Percentiles rank a stretch among this genome's conserved stretches.
Evolutionary conservation across 306 rosid species (phyloP).

Genomic region (Castanopsis chinensis): DNA sequence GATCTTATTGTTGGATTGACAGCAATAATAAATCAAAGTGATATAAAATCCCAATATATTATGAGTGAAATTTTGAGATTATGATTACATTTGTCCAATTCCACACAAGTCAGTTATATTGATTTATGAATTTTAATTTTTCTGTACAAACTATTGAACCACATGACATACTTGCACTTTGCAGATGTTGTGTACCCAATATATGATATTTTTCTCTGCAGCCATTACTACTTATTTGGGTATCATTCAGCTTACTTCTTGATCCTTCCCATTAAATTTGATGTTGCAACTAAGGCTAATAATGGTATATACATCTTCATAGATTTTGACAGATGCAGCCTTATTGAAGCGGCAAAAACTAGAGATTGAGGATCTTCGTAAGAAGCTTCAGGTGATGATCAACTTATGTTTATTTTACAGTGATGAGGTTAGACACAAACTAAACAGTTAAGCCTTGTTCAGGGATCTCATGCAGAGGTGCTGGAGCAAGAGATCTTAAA

Average conservation of each 20-base stretch:
- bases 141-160: not conserved
- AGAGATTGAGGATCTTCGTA: constrained; percentile 89
- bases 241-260: not conserved
- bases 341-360: constrained; percentile 85
- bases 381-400: constrained; percentile 75
- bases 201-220: not conserved
- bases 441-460: constrained; percentile 14
- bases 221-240: not conserved
- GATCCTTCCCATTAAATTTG: not conserved
- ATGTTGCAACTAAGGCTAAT: constrained; percentile 11
- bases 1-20: not conserved
- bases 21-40: not conserved
- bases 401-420: constrained; percentile 14
- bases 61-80: not conserved
- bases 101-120: not conserved
- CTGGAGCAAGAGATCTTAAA: constrained; percentile 88
- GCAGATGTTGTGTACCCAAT: not conserved
- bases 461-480: constrained; percentile 97
- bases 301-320: constrained; percentile 11
- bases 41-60: not conserved
- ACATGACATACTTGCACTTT: not conserved
- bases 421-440: not conserved
- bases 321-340: constrained; percentile 95
- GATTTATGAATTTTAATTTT: constrained; percentile 7
- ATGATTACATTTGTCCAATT: too few species aligned